A percentile compares a stretch with the other conserved stretches of the same genome.
phyloP scores from a whole-genome alignment of 2,329 filamentous ascomycete species.

The Pyricularia sp. region DNA sequence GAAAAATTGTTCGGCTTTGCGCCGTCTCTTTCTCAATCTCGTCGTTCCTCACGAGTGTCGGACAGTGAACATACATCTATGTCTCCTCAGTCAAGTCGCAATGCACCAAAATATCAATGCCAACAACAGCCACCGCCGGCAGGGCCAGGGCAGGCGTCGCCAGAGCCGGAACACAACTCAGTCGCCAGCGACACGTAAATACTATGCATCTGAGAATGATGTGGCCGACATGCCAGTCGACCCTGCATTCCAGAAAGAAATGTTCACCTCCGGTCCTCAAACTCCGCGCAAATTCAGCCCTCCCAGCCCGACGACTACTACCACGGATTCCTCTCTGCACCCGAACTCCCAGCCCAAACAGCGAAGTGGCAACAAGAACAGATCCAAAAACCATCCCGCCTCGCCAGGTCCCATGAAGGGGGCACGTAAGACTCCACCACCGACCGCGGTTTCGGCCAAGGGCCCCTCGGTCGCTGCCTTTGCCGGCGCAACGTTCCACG shows the following conservation, averaged over 20 bases:
- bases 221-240: constrained; percentile 17
- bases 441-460: constrained; percentile 27
- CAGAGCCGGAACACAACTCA: constrained; percentile 23
- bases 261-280: constrained; percentile 15
- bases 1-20: background rate
- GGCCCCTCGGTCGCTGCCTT: constrained; percentile 49
- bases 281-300: constrained; percentile 32
- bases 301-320: constrained; percentile 13
- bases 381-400: constrained; percentile 17
- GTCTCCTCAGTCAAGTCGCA: constrained; percentile 3
- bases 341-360: constrained; percentile 14
- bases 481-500: constrained; percentile 88
- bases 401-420: constrained; percentile 29
- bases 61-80: background rate
- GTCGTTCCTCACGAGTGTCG: background rate
- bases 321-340: constrained; percentile 10
- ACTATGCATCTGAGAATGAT: constrained; percentile 49
- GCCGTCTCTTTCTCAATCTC: background rate
- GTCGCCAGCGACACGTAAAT: constrained; percentile 28
- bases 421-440: constrained; percentile 31
- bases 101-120: constrained; percentile 19
- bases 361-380: constrained; percentile 15
- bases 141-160: constrained; percentile 27
- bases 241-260: constrained; percentile 21
- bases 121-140: constrained; percentile 15